Base-by-base conservation (phyloP, 768 basidiomycete species). In the Postia placenta region DNA sequence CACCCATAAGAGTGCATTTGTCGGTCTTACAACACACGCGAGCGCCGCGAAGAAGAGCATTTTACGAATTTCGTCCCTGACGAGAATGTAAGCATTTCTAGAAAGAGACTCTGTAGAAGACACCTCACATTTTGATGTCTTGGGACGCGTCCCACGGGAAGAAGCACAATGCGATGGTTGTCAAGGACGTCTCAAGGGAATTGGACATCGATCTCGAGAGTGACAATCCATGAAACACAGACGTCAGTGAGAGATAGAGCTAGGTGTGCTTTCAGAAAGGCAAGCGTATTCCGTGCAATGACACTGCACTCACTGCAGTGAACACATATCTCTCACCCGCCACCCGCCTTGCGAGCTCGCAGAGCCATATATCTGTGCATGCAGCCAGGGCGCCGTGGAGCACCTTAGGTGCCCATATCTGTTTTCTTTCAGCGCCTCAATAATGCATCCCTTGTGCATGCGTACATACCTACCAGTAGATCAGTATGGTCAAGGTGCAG, bases 141-240 rank as follows among this genome's bases (percentile, higher is more conserved):
- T 27, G 12, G 2, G 51, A 35, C 1, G 51, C 2, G 52, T 77
- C 69, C 87, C 87, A 90, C 0, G 87, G 93, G 67, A 88, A 97
- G 60, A 76, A 76, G 11, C 72, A 69, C 48, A 95, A 74, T 1
- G 93, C 94, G 36, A 86, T 66, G 0, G 83, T 83, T 0, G 88
- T 87, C 37, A 98, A 67, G 0, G 90, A 82, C 0, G 92, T 92
- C 61, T 99, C 96, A 23, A 94, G 68, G 11, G 92, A 94, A 62
- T 97, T 99, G 25, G 92, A 94, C 45, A 98, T 69, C 0, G 93
- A 89, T 28, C 96, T 79, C 3, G 93, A 87, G 22, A 96, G 71
- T 1, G 89, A 78, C 45, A 94, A 73, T 0, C 79, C 80, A 66
- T 98, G 80, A 69, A 97, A 98, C 61, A 95, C 80, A 4, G 90